These are phyloP conservation scores for Berkeleyomyces rouxiae DNA, from an alignment of 2,329 filamentous ascomycete species.

Conservation along the genomic window DNA sequence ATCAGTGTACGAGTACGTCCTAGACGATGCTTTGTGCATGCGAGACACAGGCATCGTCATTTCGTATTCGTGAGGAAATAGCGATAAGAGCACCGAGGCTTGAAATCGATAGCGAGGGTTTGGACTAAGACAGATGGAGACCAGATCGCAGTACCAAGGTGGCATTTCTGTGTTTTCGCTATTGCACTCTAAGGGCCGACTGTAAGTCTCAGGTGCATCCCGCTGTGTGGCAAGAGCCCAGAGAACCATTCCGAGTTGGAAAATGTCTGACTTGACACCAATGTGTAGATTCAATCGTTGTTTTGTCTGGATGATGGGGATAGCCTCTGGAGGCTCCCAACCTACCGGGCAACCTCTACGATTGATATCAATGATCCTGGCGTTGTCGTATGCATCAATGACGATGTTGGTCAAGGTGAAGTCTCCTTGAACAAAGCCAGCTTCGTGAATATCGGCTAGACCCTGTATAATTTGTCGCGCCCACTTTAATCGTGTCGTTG, in stretches of 20 bases:
- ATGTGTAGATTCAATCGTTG: slow-evolving; percentile 95
- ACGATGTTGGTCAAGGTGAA: slow-evolving; percentile 97
- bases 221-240: slow-evolving; percentile 80
- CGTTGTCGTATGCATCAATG: slow-evolving; percentile 66
- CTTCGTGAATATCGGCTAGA: slow-evolving; percentile 82
- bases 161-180: slow-evolving; percentile 48
- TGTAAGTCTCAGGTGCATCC: slow-evolving; percentile 71
- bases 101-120: slow-evolving; percentile 56
- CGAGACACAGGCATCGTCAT: slow-evolving; percentile 11
- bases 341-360: slow-evolving; percentile 89
- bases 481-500: slow-evolving; percentile 68
- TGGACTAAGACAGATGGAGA: slow-evolving; percentile 59
- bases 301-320: slow-evolving; percentile 66
- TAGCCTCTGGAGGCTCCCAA: slow-evolving; percentile 92
- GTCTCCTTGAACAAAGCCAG: slow-evolving; percentile 92
- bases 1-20: slow-evolving; percentile 1
- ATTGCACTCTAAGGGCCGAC: slow-evolving; percentile 44
- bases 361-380: slow-evolving; percentile 98
- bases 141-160: slow-evolving; percentile 59
- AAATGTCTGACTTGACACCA: slow-evolving; percentile 92
- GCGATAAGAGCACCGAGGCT: slow-evolving; percentile 51
- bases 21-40: slow-evolving; percentile 17
- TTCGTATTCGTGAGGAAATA: slow-evolving; percentile 38
- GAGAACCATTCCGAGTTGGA: slow-evolving; percentile 89
- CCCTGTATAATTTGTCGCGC: slow-evolving; percentile 80